Conservation (phyloP, 2,329 filamentous ascomycete genomes). For the Fusarium incarnatum region DNA sequence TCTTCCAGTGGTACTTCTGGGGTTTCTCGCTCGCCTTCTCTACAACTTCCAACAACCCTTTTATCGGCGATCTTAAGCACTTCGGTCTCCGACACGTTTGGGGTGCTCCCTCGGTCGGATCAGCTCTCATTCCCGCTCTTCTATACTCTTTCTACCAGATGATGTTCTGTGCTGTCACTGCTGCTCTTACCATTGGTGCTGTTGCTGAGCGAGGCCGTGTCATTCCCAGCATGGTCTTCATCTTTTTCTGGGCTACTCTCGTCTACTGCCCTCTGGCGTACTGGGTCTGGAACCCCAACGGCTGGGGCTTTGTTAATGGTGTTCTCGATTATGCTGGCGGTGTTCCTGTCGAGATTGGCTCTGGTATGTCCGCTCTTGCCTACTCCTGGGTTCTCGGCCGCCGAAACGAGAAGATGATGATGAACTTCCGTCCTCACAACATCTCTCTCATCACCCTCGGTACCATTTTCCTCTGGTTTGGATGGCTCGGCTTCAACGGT, state of each 20-base stretch:
- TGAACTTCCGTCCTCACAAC: slow-evolving; percentile 99
- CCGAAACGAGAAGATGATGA: slow-evolving; percentile 99
- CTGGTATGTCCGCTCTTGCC: slow-evolving; percentile 90
- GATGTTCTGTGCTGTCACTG: slow-evolving; percentile 96
- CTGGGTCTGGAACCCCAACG: slow-evolving; percentile 96
- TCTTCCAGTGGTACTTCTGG: slow-evolving; percentile 99
- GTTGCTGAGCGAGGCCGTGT: slow-evolving; percentile 95
- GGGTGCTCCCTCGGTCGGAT: slow-evolving; percentile 86
- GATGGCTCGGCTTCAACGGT: slow-evolving; percentile 99
- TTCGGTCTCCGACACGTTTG: slow-evolving; percentile 90
- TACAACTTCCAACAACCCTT: slow-evolving; percentile 82
- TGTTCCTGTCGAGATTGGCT: slow-evolving; percentile 96
- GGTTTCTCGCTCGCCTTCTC: slow-evolving; percentile 96
- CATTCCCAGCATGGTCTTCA: slow-evolving; percentile 93
- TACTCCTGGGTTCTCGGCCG: slow-evolving; percentile 96
- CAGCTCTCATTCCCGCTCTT: slow-evolving; percentile 86
- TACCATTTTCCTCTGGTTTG: slow-evolving; percentile 96
- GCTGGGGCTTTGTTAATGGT: slow-evolving; percentile 91
- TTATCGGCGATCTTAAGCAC: slow-evolving; percentile 89
- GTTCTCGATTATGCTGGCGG: slow-evolving; percentile 97
- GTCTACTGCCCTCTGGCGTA: slow-evolving; percentile 97
- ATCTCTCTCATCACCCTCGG: slow-evolving; percentile 96
- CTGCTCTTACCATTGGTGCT: slow-evolving; percentile 89
- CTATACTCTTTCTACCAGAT: slow-evolving; percentile 98
- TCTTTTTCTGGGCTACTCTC: slow-evolving; percentile 94